Conservation (phyloP, 192 early-diverging fungal genomes). For the Entophlyctis luteolus region DNA sequence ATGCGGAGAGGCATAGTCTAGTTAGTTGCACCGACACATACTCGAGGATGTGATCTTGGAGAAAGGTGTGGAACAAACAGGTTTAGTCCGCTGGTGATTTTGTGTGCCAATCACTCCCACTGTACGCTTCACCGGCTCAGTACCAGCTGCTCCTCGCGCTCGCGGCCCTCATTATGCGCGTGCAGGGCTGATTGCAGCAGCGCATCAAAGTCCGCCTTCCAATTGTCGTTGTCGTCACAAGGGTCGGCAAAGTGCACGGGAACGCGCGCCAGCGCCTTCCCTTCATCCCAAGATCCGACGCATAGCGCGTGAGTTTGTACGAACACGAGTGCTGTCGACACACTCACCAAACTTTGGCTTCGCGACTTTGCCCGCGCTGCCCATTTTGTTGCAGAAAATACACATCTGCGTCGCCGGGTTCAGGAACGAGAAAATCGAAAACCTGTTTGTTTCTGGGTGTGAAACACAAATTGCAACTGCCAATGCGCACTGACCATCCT, state of each 20-base stretch:
- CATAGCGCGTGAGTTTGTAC: background rate
- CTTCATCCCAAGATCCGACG: no score
- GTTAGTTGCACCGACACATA: no score
- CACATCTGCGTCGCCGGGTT: slow-evolving; percentile 29
- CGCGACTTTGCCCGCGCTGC: background rate
- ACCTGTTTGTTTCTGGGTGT: slow-evolving; percentile 19
- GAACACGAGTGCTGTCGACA: background rate
- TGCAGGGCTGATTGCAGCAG: slow-evolving; percentile 29
- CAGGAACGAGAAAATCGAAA: slow-evolving; percentile 30
- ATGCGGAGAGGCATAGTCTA: no score
- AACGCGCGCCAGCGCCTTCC: slow-evolving; percentile 31
- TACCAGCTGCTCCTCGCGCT: slow-evolving; percentile 38
- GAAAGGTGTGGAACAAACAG: no score
- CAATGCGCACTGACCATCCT: slow-evolving; percentile 22
- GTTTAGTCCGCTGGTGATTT: no score
- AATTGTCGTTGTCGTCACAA: slow-evolving; percentile 35
- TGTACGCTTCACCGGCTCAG: slow-evolving; percentile 25
- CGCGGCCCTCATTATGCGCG: slow-evolving; percentile 24
- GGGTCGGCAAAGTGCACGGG: slow-evolving; percentile 31
- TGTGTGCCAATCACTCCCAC: no score
- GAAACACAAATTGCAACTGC: background rate
- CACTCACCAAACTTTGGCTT: slow-evolving; percentile 15
- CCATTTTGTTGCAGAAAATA: slow-evolving; percentile 37
- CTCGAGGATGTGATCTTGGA: no score
- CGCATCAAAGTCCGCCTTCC: slow-evolving; percentile 37